Conservation (phyloP, 2,329 filamentous ascomycete genomes). For the Penicillium sp. region DNA sequence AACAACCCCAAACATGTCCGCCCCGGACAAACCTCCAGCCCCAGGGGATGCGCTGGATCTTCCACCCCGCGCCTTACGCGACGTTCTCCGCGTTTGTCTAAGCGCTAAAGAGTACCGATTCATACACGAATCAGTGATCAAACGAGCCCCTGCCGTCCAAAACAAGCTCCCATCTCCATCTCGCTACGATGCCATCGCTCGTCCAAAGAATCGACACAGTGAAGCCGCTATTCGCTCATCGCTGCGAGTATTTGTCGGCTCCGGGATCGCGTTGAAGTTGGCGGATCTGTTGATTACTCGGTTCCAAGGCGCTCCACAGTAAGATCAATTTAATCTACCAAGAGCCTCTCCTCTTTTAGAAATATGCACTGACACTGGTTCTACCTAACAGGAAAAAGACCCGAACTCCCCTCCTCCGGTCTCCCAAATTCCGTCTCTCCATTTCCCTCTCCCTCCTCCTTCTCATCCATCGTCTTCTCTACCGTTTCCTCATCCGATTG, state of each 20-base stretch:
- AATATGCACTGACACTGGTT: not conserved
- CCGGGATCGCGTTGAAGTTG: conserved; percentile 63
- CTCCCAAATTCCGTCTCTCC: conserved; percentile 72
- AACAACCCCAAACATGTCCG: conserved; percentile 26
- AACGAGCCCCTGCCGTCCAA: conserved; percentile 63
- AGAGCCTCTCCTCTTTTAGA: not conserved
- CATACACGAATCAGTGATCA: conserved; percentile 79
- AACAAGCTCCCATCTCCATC: conserved; percentile 53
- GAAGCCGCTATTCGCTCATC: conserved; percentile 69
- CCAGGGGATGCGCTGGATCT: conserved; percentile 26
- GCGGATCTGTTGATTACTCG: conserved; percentile 53
- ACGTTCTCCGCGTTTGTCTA: conserved; percentile 78
- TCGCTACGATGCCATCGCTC: conserved; percentile 53
- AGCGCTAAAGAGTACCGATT: conserved; percentile 83
- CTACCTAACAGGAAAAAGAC: conserved; percentile 33
- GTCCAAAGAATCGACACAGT: conserved; percentile 64
- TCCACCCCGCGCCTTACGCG: conserved; percentile 77
- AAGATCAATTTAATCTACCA: conserved; percentile 4
- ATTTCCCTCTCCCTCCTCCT: conserved; percentile 81
- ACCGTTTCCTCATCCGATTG: conserved; percentile 82
- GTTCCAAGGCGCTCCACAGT: conserved; percentile 28
- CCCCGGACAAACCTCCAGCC: conserved; percentile 17
- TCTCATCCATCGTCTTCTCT: conserved; percentile 82
- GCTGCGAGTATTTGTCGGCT: conserved; percentile 67
- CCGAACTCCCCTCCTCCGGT: conserved; percentile 50